Base-by-base conservation (phyloP, 768 basidiomycete species). In the Termitomyces sp. region DNA sequence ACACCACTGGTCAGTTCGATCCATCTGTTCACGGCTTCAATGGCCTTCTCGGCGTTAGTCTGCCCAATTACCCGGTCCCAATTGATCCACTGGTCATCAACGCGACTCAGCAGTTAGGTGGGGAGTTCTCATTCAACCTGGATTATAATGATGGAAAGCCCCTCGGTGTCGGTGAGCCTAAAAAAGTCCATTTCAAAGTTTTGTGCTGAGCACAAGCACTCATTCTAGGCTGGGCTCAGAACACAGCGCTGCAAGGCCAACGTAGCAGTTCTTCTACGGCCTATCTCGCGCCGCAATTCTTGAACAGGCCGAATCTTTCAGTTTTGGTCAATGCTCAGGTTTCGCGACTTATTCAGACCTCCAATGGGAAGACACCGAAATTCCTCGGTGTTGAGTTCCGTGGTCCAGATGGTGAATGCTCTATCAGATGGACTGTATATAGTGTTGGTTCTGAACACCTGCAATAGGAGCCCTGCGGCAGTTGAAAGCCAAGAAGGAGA, bases 401-500 rank as follows among this genome's bases (percentile, higher is more conserved):
- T 14, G 36, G 35, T 32, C 28, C 51, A 8, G 40, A 45, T 7
- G 50, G 56, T 58, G 16, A 18, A 50, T 28, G 26, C 33, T 52
- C 42, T 6, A 18, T 28, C n/a, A 35, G 24, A 18, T 18, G 6
- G 18, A 38, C 20, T 38, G 32, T 14, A 24, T 16, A 22, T 7
- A 20, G 14, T 33, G 10, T 33, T 28, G 1, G 13, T 14, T 9
- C 1, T 36, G 18, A 32, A n/a, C 9, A 4, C 12, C 18, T 10
- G 33, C 22, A 1, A 6, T 35, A 59, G 58, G 55, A 13, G 1
- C 42, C 13, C 46, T 61, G 26, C 43, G 32, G 8, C 56, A 47
- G 24, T 53, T 68, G 1, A 68, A 61, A 1, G 85, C 84, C 0
- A 66, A 62, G 56, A 81, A 80, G 59, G 85, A 87, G 62, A 72